These are phyloP conservation scores for Fomitopsis serialis DNA, from an alignment of 768 basidiomycete genomes.

Conservation along the genomic window DNA sequence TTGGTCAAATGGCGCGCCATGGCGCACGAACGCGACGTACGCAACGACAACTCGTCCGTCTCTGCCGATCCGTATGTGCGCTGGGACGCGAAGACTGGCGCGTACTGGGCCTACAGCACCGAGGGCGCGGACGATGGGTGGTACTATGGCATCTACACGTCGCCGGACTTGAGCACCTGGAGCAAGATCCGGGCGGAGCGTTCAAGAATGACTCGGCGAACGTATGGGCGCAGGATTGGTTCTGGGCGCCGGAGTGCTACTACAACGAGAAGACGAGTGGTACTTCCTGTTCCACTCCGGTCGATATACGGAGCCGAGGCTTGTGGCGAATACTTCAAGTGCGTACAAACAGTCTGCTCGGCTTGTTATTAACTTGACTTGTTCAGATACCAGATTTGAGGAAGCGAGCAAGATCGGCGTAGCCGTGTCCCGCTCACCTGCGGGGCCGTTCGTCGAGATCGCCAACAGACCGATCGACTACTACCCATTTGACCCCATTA, in stretches of 20 bases:
- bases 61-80: conserved; percentile 3
- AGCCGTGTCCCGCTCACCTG: too few relatives aligned
- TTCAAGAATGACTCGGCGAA: conserved; percentile 3
- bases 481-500: too few relatives aligned
- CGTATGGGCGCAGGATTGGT: conserved; percentile 2
- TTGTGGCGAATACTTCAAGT: too few relatives aligned
- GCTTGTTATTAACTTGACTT: too few relatives aligned
- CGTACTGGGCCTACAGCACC: conserved; percentile 4
- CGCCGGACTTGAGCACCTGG: conserved; percentile 3
- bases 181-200: conserved; percentile 1
- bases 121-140: conserved; percentile 4
- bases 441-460: too few relatives aligned
- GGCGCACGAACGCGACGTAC: conserved; percentile 2
- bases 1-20: neutral
- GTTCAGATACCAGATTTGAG: too few relatives aligned
- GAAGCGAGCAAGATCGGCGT: too few relatives aligned
- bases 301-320: too few relatives aligned
- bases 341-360: too few relatives aligned
- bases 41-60: neutral
- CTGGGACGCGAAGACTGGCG: neutral
- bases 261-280: neutral
- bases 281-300: too few relatives aligned
- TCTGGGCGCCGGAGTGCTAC: conserved; percentile 5
- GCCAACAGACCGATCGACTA: too few relatives aligned
- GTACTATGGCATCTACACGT: conserved; percentile 5